These are phyloP conservation scores for Dendrobium chrysotoxum DNA, from an alignment of 106 monocot species.

Conservation along the genomic window DNA sequence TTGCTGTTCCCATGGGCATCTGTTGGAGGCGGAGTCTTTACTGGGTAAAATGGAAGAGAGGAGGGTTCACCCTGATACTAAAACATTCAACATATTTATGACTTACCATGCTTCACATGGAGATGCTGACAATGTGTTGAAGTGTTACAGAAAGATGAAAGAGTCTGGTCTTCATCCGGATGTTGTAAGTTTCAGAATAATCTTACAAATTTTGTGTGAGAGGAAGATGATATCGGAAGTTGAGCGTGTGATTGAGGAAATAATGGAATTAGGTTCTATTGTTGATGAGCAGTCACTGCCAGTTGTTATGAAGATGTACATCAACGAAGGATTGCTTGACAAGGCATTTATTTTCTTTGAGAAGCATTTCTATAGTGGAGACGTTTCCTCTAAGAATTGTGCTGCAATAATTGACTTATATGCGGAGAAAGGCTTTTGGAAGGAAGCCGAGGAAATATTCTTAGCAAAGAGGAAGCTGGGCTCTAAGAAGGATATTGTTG, in stretches of 20 bases:
- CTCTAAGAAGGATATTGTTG: slow-evolving; percentile 34
- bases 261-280: slow-evolving; percentile 16
- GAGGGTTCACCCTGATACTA: slow-evolving; percentile 48
- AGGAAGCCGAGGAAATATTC: slow-evolving; percentile 71
- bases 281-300: slow-evolving; percentile 68
- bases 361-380: slow-evolving; percentile 37
- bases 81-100: slow-evolving; percentile 86
- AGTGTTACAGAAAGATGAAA: slow-evolving; percentile 37
- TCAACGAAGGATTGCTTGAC: slow-evolving; percentile 49
- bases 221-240: slow-evolving; percentile 51
- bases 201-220: slow-evolving; percentile 50
- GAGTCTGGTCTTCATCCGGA: slow-evolving; percentile 39
- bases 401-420: slow-evolving; percentile 73
- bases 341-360: slow-evolving; percentile 46
- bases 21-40: slow-evolving; percentile 56
- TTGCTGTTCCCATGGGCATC: slow-evolving; percentile 41
- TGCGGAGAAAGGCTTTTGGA: slow-evolving; percentile 77
- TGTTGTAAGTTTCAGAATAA: slow-evolving; percentile 49
- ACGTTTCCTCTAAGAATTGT: slow-evolving; percentile 52
- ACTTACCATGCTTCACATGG: slow-evolving; percentile 37
- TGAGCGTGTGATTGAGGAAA: slow-evolving; percentile 50
- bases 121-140: slow-evolving; percentile 21
- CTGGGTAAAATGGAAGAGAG: slow-evolving; percentile 64
- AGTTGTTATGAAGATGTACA: slow-evolving; percentile 66
- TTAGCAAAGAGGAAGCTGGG: slow-evolving; percentile 15